Conservation (phyloP, 257 asterid species). For the Ocimum tenuiflorum region DNA sequence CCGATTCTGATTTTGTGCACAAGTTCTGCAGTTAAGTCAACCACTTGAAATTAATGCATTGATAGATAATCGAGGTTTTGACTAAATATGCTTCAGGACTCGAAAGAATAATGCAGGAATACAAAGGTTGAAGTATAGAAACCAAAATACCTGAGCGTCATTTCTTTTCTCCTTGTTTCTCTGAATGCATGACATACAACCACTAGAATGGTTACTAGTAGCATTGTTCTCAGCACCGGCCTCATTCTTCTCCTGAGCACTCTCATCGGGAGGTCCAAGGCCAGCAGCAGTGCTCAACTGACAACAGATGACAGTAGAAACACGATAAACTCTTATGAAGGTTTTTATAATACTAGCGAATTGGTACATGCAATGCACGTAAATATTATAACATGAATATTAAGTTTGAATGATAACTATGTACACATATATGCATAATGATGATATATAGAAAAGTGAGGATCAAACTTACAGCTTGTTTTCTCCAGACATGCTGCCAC, state of each 20-base stretch:
- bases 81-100: background rate
- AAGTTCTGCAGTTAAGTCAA: slow-evolving; percentile 54
- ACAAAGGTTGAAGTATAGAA: background rate
- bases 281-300: slow-evolving; percentile 54
- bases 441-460: background rate
- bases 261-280: slow-evolving; percentile 62
- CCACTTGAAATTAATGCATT: background rate
- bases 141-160: slow-evolving; percentile 68
- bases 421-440: too few species aligned
- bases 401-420: too few species aligned
- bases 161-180: slow-evolving; percentile 66
- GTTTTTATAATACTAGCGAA: too few species aligned
- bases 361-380: too few species aligned
- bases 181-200: slow-evolving; percentile 43
- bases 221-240: slow-evolving; percentile 72
- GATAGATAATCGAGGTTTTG: background rate
- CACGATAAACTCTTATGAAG: slow-evolving; percentile 3
- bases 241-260: slow-evolving; percentile 62
- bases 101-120: background rate
- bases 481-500: slow-evolving; percentile 99
- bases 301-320: background rate
- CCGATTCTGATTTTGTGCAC: slow-evolving; percentile 65
- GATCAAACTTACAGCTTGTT: slow-evolving; percentile 63
- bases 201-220: slow-evolving; percentile 65
- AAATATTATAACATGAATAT: too few species aligned